Percentiles rank a stretch among this genome's conserved stretches.
Evolutionary conservation across 2,329 filamentous ascomycete genomes (phyloP).

Genomic region (Penicillium fuscoglaucum): DNA sequence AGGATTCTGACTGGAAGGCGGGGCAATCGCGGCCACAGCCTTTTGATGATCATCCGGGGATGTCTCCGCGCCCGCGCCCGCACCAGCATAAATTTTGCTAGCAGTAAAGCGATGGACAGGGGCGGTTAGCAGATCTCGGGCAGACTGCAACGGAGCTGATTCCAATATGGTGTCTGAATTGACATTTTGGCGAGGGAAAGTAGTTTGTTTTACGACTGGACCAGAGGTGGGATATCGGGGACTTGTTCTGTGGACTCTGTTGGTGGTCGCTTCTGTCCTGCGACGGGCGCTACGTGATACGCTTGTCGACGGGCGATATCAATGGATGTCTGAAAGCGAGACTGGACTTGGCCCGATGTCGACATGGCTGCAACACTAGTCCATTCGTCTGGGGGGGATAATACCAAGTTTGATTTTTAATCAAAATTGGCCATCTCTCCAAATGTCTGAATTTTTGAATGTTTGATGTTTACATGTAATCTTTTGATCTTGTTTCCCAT

Average conservation of each 20-base stretch:
- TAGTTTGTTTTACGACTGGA: constrained; percentile 5
- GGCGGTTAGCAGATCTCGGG: constrained; percentile 30
- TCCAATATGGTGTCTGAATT: constrained; percentile 15
- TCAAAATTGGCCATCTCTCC: not conserved
- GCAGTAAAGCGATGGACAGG: constrained; percentile 41
- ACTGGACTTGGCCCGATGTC: constrained; percentile 40
- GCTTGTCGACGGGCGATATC: constrained; percentile 44
- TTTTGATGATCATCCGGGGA: constrained; percentile 21
- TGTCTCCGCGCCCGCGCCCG: constrained; percentile 24
- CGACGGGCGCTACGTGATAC: constrained; percentile 43
- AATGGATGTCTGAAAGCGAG: constrained; percentile 52
- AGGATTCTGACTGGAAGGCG: constrained; percentile 43
- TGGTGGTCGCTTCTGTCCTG: constrained; percentile 52
- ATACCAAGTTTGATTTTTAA: not conserved
- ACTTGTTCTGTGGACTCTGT: constrained; percentile 14
- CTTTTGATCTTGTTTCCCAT: not conserved
- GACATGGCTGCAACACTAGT: constrained; percentile 28
- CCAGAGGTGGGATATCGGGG: not conserved
- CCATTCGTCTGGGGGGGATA: not conserved
- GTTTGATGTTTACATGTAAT: not conserved
- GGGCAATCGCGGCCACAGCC: constrained; percentile 52
- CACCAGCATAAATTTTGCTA: constrained; percentile 36
- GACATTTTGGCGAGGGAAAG: constrained; percentile 10
- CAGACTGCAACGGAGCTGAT: constrained; percentile 27
- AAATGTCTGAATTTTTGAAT: not conserved